Evolutionary conservation across 2,329 filamentous ascomycete genomes (phyloP).

Genomic region (Fusarium coicis): DNA sequence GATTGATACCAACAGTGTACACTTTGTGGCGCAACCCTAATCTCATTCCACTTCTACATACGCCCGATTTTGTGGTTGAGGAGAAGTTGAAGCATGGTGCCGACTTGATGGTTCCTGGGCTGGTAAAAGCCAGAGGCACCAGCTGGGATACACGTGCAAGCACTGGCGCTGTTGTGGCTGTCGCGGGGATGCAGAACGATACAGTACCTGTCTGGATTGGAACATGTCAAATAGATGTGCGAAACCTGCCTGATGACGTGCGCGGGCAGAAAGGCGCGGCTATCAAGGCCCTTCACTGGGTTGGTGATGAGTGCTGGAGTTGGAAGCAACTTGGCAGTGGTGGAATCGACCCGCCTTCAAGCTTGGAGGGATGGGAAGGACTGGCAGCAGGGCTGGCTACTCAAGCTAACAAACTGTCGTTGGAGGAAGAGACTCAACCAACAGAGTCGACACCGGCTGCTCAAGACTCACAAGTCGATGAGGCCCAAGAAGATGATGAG

Average conservation of each 20-base stretch:
- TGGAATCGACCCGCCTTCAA: slow-evolving; percentile 30
- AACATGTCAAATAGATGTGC: slow-evolving; percentile 32
- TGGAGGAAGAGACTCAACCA: neutral
- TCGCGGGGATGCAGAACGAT: slow-evolving; percentile 34
- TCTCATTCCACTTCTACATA: slow-evolving; percentile 36
- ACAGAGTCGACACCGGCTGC: neutral
- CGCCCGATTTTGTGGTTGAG: slow-evolving; percentile 38
- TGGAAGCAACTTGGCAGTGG: slow-evolving; percentile 38
- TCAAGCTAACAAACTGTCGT: neutral
- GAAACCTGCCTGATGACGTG: slow-evolving; percentile 17
- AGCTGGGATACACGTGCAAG: slow-evolving; percentile 34
- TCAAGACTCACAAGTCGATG: neutral
- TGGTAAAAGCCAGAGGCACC: slow-evolving; percentile 24
- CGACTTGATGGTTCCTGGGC: slow-evolving; percentile 38
- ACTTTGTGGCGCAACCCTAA: slow-evolving; percentile 39
- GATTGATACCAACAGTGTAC: slow-evolving; percentile 39
- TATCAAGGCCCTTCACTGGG: slow-evolving; percentile 38
- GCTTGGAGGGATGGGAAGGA: slow-evolving; percentile 28
- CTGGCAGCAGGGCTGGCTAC: neutral
- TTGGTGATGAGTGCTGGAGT: slow-evolving; percentile 37
- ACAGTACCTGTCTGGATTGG: slow-evolving; percentile 39
- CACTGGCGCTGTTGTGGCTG: slow-evolving; percentile 36
- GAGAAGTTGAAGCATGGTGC: slow-evolving; percentile 38
- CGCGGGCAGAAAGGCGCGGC: slow-evolving; percentile 36
- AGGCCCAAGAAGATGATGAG: neutral